Conservation (phyloP, 345 rosid species). For the Ceriops decandra region DNA sequence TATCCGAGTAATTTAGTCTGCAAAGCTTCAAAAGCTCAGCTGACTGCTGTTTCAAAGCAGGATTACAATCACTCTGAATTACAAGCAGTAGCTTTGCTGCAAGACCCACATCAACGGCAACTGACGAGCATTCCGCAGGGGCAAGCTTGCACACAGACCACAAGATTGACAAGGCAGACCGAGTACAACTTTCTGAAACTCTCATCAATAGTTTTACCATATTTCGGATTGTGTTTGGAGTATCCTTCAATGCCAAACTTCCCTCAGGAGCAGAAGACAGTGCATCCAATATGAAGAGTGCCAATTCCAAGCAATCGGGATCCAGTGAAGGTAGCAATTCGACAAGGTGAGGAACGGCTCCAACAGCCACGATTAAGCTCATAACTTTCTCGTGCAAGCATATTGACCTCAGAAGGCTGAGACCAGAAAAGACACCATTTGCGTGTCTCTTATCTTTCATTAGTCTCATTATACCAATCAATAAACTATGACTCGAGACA, state of each 20-base stretch:
- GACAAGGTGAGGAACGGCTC: conserved; percentile 53
- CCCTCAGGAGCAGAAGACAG: conserved; percentile 47
- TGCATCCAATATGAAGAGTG: conserved; percentile 46
- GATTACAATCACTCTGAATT: conserved; percentile 63
- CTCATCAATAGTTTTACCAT: conserved; percentile 56
- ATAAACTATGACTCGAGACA: conserved; percentile 53
- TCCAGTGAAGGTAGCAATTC: conserved; percentile 48
- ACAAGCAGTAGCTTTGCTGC: conserved; percentile 64
- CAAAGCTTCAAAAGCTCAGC: conserved; percentile 59
- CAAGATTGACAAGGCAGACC: conserved; percentile 49
- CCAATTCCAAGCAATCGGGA: conserved; percentile 46
- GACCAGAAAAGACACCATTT: conserved; percentile 50
- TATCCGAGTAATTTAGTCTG: conserved; percentile 53
- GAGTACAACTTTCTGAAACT: conserved; percentile 59
- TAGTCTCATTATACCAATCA: conserved; percentile 59
- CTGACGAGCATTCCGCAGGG: conserved; percentile 53
- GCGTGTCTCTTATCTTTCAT: conserved; percentile 54
- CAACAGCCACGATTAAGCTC: conserved; percentile 46
- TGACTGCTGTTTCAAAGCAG: conserved; percentile 50
- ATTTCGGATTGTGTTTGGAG: conserved; percentile 46
- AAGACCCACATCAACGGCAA: conserved; percentile 59
- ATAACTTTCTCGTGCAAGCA: conserved; percentile 41
- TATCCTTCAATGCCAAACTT: conserved; percentile 51
- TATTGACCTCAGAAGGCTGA: conserved; percentile 48
- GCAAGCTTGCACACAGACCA: conserved; percentile 63